These are phyloP conservation scores for Rhodotorula sp. DNA, from an alignment of 1,284 basidiomycete genomes.

Conservation along the genomic window DNA sequence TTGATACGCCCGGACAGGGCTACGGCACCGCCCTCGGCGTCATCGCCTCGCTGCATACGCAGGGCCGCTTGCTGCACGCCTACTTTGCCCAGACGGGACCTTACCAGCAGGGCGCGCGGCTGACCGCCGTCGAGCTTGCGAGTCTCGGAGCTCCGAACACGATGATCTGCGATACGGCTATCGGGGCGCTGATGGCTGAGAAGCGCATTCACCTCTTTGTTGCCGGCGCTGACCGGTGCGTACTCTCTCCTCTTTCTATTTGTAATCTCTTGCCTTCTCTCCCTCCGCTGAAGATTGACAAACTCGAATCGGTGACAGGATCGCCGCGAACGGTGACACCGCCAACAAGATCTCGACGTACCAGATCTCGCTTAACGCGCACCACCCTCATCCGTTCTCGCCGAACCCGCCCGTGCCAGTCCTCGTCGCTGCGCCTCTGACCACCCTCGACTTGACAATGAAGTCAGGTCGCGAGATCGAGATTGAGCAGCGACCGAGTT, in stretches of 20 bases:
- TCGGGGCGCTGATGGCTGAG: slow-evolving; percentile 85
- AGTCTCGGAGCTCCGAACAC: slow-evolving; percentile 74
- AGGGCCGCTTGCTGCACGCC: slow-evolving; percentile 67
- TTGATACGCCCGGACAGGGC: slow-evolving; percentile 57
- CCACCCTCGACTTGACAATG: slow-evolving; percentile 79
- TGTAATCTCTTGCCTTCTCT: not conserved
- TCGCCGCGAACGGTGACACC: slow-evolving; percentile 86
- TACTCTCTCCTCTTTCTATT: not conserved
- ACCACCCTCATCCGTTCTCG: slow-evolving; percentile 37
- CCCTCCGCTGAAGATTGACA: not conserved
- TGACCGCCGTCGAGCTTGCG: slow-evolving; percentile 82
- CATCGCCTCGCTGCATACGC: slow-evolving; percentile 80
- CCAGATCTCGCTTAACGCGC: slow-evolving; percentile 43
- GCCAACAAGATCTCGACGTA: slow-evolving; percentile 72
- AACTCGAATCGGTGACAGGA: slow-evolving; percentile 60
- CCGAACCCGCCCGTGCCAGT: slow-evolving; percentile 73
- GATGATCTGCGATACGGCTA: slow-evolving; percentile 96
- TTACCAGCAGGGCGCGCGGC: slow-evolving; percentile 79
- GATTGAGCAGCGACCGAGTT: slow-evolving; percentile 79
- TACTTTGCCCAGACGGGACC: slow-evolving; percentile 89
- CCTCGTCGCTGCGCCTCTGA: slow-evolving; percentile 83
- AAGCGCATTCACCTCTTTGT: slow-evolving; percentile 73
- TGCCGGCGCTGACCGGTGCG: slow-evolving; percentile 53
- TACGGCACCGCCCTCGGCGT: slow-evolving; percentile 92
- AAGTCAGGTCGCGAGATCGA: slow-evolving; percentile 73